Evolutionary conservation across 768 basidiomycete genomes (phyloP).

Genomic region (Naganishia vishniacii): DNA sequence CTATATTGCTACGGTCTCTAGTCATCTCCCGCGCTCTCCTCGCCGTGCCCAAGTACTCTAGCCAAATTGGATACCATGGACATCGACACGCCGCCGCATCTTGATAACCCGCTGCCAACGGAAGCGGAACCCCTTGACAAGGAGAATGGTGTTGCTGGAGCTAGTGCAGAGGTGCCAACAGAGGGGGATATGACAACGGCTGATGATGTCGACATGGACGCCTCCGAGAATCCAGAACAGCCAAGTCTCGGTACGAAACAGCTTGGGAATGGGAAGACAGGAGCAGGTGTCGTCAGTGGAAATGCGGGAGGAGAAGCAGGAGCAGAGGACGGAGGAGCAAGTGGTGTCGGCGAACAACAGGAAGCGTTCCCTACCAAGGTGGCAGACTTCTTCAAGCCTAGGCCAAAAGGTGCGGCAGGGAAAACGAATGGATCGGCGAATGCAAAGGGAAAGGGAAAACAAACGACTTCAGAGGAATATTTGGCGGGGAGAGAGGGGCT

Average conservation of each 20-base stretch:
- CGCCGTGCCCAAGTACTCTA: neutral
- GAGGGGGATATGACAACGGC: neutral
- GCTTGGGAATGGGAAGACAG: conserved; percentile 3
- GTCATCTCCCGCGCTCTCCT: too few relatives aligned
- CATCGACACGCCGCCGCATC: conserved; percentile 23
- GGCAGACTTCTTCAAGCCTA: conserved; percentile 14
- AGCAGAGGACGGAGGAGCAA: neutral
- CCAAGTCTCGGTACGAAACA: conserved; percentile 4
- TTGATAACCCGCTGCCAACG: conserved; percentile 3
- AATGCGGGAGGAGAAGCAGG: neutral
- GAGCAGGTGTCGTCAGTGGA: conserved; percentile 9
- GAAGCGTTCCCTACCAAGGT: conserved; percentile 11
- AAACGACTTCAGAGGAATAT: conserved; percentile 4
- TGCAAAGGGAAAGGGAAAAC: conserved; percentile 31
- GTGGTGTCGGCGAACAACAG: neutral
- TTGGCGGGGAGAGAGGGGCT: conserved; percentile 71
- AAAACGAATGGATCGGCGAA: conserved; percentile 14
- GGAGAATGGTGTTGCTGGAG: neutral
- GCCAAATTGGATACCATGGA: conserved; percentile 15
- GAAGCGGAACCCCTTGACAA: neutral
- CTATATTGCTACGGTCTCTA: too few relatives aligned
- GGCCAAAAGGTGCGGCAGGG: neutral
- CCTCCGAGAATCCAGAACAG: neutral
- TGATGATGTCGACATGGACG: conserved; percentile 24
- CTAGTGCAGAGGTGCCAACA: neutral